A percentile compares a stretch with the other conserved stretches of the same genome.
Conservation (phyloP, 352 stramenopile species). For the Pythium insidiosum region DNA sequence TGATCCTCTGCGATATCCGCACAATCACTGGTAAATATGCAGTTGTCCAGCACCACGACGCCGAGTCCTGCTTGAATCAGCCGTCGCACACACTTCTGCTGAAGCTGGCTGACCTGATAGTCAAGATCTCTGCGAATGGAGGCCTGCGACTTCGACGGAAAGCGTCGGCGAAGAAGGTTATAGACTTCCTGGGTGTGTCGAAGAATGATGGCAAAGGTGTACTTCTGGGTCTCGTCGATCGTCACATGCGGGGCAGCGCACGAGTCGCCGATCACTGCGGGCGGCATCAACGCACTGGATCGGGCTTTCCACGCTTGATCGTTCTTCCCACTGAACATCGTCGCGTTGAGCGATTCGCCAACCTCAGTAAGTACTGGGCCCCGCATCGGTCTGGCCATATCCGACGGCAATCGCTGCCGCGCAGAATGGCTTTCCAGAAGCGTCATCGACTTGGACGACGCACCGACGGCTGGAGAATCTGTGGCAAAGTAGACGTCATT, state of each 20-base stretch:
- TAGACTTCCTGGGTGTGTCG: conserved; percentile 78
- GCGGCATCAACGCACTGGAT: conserved; percentile 10
- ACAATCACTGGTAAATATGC: conserved; percentile 33
- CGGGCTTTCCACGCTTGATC: too few species aligned
- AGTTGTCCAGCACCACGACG: conserved; percentile 69
- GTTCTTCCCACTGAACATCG: too few species aligned
- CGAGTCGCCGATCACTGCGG: conserved; percentile 12
- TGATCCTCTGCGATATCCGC: conserved; percentile 37
- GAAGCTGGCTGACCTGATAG: conserved; percentile 58
- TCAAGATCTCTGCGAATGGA: conserved; percentile 65
- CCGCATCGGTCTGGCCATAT: too few species aligned
- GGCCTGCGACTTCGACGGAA: conserved; percentile 56
- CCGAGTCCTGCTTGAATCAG: conserved; percentile 75
- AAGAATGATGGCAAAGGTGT: conserved; percentile 84
- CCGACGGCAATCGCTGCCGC: too few species aligned
- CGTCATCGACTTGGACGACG: neutral
- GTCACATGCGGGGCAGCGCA: conserved; percentile 47
- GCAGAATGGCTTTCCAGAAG: too few species aligned
- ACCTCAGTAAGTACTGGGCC: conserved; percentile 69
- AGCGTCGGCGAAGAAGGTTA: conserved; percentile 46
- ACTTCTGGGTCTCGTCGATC: conserved; percentile 84
- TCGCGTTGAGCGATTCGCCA: conserved; percentile 21
- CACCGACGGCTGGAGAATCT: conserved; percentile 9
- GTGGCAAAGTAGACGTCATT: conserved; percentile 18
- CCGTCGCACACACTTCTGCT: conserved; percentile 76